phyloP scores from a whole-genome alignment of 257 asterid genomes.

The Haberlea rhodopensis region DNA sequence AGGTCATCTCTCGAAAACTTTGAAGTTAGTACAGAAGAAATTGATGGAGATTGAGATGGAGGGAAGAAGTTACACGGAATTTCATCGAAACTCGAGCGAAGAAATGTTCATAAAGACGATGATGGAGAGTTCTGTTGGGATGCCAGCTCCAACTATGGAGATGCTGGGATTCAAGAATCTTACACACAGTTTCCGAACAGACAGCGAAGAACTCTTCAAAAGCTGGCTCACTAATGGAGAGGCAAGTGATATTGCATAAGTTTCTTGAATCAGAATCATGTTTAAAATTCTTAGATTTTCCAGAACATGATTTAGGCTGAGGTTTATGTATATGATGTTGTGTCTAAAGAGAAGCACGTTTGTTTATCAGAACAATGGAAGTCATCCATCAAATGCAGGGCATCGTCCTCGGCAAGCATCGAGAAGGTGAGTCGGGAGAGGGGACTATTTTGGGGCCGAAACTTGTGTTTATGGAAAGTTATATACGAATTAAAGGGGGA shows the following conservation, averaged over 20 bases:
- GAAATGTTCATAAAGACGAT: constrained; percentile 69
- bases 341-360: not conserved
- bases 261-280: not conserved
- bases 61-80: constrained; percentile 63
- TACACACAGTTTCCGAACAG: constrained; percentile 54
- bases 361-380: constrained; percentile 45
- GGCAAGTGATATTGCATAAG: constrained; percentile 44
- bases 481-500: not conserved
- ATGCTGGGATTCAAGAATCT: constrained; percentile 77
- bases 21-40: constrained; percentile 17
- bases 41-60: constrained; percentile 58
- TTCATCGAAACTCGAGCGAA: constrained; percentile 70
- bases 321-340: not conserved
- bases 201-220: constrained; percentile 81
- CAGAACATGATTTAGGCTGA: not conserved
- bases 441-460: not conserved
- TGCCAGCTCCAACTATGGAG: constrained; percentile 83
- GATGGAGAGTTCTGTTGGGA: constrained; percentile 76
- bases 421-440: constrained; percentile 47
- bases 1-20: not conserved
- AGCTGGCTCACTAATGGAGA: constrained; percentile 82
- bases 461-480: not conserved
- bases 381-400: constrained; percentile 37
- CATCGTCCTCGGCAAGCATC: constrained; percentile 67
- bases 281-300: not conserved